phyloP scores from a whole-genome alignment of 2,329 filamentous ascomycete genomes.

The Aspergillus sp. region DNA sequence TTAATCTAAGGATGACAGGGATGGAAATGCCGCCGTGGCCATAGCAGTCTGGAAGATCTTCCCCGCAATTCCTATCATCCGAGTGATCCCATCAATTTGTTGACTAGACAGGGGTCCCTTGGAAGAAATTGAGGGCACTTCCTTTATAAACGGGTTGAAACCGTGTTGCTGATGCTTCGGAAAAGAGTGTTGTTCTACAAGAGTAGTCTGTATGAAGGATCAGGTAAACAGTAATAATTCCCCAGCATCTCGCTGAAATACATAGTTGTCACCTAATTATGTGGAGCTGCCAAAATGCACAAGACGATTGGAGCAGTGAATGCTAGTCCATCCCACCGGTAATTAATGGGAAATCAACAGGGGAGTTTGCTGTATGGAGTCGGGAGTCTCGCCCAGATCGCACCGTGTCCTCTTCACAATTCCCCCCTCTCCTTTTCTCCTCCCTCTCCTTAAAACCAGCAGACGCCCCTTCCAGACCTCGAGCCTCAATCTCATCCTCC shows the following conservation, averaged over 20 bases:
- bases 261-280: neutral
- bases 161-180: no score
- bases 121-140: neutral
- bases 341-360: neutral
- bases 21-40: neutral
- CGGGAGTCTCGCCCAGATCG: conserved; percentile 5
- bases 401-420: conserved; percentile 20
- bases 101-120: neutral
- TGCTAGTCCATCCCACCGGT: neutral
- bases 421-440: neutral
- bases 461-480: neutral
- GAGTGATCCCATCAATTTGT: neutral
- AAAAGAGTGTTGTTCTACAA: no score
- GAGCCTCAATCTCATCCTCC: neutral
- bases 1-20: neutral
- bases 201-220: no score
- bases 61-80: conserved; percentile 16
- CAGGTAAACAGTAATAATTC: no score
- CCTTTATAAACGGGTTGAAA: neutral
- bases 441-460: conserved; percentile 3
- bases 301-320: neutral
- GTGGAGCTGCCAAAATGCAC: neutral
- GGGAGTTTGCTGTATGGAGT: conserved; percentile 1
- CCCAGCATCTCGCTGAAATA: neutral
- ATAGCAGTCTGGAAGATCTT: conserved; percentile 14